Base-by-base conservation (phyloP, 441 rosid species). In the Sinapis alba region DNA sequence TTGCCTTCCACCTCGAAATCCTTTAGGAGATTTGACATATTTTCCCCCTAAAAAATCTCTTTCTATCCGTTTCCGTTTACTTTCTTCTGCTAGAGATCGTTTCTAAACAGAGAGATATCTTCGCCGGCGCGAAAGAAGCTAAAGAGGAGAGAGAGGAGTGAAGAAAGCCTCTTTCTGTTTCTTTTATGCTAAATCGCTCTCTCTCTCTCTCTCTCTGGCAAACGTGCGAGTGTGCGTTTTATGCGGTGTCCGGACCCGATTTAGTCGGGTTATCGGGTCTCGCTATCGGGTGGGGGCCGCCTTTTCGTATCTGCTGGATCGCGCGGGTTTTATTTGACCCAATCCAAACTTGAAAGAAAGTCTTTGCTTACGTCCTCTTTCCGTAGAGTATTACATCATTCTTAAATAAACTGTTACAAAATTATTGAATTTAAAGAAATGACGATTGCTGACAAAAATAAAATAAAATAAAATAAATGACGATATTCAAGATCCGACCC, bases 1-100 rank as follows among this genome's bases (percentile, higher is more conserved):
- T 95, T 96, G 56, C 64, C 61, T 0, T 83, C 86, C 23, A 93
- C 79, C 28, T 84, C 81, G 77, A 95, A 95, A 23, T 88, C 95
- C 82, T 84, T 81, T 7, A 87, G 69, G 27, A 76, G 62, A 38
- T 28, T 78, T 24, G 89, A 90, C 90, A 91, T 91, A 64, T 38
- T 11, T 0, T 0, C 5, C 10, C 19, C 21, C 12, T 1, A 0
- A 3, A 47, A 10, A 62, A 68, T 16, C 20, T 51, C 73, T 50
- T 51, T 72, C 74, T 67, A n/a, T 78, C 72, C 69, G 74, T 73
- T 38, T n/a, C n/a, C n/a, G n/a, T n/a, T 43, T 71, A 71, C 77
- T 59, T 77, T 64, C 27, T 50, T 56, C 28, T 5, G 7, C 19
- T 8, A 51, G 23, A 34, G 16, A 41, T 11, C 1, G 69, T 34